These are phyloP conservation scores for Rhododendron ovatum DNA, from an alignment of 148 eudicot genomes.

Conservation along the genomic window DNA sequence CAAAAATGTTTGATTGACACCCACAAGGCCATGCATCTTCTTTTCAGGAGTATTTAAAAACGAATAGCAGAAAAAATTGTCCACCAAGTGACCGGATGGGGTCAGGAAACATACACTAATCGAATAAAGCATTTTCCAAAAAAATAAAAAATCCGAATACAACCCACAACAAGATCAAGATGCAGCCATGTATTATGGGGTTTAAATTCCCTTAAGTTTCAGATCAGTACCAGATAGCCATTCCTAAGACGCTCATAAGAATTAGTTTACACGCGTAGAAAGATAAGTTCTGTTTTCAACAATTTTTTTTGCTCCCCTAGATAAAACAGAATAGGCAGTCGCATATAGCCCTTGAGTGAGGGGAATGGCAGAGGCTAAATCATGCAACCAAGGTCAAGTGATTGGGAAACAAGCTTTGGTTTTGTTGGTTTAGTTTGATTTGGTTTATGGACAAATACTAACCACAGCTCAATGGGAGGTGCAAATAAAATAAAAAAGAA, in stretches of 20 bases:
- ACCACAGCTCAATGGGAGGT: background rate
- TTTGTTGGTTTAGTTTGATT: background rate
- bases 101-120: background rate
- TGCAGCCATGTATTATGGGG: background rate
- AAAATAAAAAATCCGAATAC: background rate
- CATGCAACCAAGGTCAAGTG: background rate
- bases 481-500: slow-evolving; percentile 1
- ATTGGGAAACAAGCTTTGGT: slow-evolving; percentile 4
- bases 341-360: background rate
- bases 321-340: background rate
- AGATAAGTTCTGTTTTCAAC: background rate
- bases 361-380: background rate
- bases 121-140: background rate
- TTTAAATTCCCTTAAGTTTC: background rate
- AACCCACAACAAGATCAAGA: background rate
- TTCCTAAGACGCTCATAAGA: background rate
- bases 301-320: background rate
- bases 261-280: background rate
- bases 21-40: background rate
- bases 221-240: background rate
- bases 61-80: background rate
- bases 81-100: background rate
- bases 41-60: background rate
- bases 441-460: background rate
- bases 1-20: background rate